Evolutionary conservation across 78 protist genomes (phyloP).

Genomic region (Polysphondylium violaceum): DNA sequence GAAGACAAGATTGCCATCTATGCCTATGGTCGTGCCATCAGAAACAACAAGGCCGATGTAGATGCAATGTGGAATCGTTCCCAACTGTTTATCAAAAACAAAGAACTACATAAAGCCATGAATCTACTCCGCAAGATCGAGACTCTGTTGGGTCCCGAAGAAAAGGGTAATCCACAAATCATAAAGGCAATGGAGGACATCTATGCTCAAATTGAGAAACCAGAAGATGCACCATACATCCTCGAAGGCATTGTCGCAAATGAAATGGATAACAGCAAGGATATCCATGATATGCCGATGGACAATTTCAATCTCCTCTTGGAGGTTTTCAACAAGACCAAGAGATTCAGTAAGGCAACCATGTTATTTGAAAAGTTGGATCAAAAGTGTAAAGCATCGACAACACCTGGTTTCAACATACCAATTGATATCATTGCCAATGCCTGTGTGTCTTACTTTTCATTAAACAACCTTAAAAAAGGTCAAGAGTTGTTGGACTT

Average conservation of each 20-base stretch:
- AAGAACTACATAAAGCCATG: too few relatives aligned
- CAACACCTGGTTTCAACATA: too few relatives aligned
- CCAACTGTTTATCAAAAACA: neutral
- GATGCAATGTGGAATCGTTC: conserved; percentile 17
- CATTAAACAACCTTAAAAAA: neutral
- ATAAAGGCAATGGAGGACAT: neutral
- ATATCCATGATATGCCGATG: neutral
- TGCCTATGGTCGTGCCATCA: neutral
- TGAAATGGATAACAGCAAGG: neutral
- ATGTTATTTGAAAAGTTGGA: neutral
- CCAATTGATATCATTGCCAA: conserved; percentile 10
- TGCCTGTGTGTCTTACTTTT: conserved; percentile 7
- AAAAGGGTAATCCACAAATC: conserved; percentile 10
- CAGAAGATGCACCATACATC: conserved; percentile 10
- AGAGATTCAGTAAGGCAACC: conserved; percentile 1
- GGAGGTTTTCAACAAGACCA: conserved; percentile 16
- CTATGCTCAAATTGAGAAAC: neutral
- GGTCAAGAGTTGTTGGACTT: neutral
- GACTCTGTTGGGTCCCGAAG: neutral
- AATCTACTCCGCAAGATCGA: too few relatives aligned
- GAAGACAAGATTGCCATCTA: neutral
- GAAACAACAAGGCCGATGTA: conserved; percentile 9
- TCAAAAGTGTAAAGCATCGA: too few relatives aligned
- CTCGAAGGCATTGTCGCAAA: neutral
- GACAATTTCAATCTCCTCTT: conserved; percentile 30